These are phyloP conservation scores for Salvia hispanica DNA, from an alignment of 257 asterid species.

Conservation along the genomic window DNA sequence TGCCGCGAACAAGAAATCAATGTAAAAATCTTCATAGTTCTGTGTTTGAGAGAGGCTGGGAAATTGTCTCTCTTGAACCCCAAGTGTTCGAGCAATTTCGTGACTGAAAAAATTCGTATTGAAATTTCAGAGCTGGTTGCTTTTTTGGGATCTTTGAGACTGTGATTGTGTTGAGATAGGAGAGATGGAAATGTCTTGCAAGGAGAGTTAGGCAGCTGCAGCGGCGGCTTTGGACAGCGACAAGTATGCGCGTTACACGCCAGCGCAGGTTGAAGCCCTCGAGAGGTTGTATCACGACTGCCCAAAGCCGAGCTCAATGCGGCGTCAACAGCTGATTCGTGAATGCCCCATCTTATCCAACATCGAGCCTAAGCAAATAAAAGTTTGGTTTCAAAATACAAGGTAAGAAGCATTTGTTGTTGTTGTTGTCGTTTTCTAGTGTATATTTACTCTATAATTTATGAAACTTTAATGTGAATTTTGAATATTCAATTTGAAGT, in stretches of 20 bases:
- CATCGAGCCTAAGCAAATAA: slow-evolving; percentile 88
- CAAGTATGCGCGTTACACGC: slow-evolving; percentile 79
- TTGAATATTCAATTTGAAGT: slow-evolving; percentile 12
- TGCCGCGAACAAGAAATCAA: slow-evolving; percentile 23
- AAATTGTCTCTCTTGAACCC: slow-evolving; percentile 20
- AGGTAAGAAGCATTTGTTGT: slow-evolving; percentile 61
- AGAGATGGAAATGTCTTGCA: slow-evolving; percentile 72
- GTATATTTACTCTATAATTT: neutral
- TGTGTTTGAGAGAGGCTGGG: slow-evolving; percentile 35
- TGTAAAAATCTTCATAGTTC: neutral
- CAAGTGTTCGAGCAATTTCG: slow-evolving; percentile 29
- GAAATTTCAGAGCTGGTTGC: slow-evolving; percentile 15
- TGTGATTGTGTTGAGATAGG: slow-evolving; percentile 40
- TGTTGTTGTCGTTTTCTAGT: neutral
- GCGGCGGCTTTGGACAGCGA: slow-evolving; percentile 63
- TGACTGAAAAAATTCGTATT: slow-evolving; percentile 12
- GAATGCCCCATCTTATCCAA: slow-evolving; percentile 79
- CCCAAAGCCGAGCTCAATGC: slow-evolving; percentile 85
- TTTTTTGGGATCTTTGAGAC: slow-evolving; percentile 19
- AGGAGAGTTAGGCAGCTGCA: slow-evolving; percentile 52
- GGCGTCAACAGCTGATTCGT: slow-evolving; percentile 87
- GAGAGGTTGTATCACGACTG: slow-evolving; percentile 92
- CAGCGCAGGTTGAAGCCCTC: slow-evolving; percentile 89
- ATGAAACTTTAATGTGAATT: neutral
- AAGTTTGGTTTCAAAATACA: slow-evolving; percentile 94